These are phyloP conservation scores for Claviceps lovelessii DNA, from an alignment of 2,329 filamentous ascomycete genomes.

Conservation along the genomic window DNA sequence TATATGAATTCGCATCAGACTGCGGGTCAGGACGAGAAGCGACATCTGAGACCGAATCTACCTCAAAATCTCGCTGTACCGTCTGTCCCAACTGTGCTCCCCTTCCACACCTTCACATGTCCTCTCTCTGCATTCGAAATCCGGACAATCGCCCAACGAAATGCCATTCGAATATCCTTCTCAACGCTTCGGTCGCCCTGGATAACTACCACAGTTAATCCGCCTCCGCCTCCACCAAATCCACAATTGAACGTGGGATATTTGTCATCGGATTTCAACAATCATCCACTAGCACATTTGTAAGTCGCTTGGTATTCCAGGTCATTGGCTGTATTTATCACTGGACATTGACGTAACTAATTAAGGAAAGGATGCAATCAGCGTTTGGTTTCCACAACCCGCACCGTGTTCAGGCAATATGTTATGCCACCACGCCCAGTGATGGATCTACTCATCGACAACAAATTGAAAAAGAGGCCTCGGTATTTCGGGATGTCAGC, in stretches of 20 bases:
- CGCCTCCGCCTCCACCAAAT: constrained; percentile 68
- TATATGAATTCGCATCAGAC: constrained; percentile 69
- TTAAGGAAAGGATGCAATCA: constrained; percentile 63
- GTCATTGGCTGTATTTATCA: neutral
- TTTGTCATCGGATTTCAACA: constrained; percentile 97
- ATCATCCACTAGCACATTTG: constrained; percentile 88
- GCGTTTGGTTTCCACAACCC: constrained; percentile 85
- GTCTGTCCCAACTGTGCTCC: constrained; percentile 81
- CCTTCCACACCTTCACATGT: constrained; percentile 95
- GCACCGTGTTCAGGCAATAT: constrained; percentile 65
- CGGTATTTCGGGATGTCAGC: constrained; percentile 79
- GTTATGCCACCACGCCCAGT: constrained; percentile 87
- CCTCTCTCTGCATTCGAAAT: constrained; percentile 85
- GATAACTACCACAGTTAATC: constrained; percentile 68
- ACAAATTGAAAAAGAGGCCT: constrained; percentile 86
- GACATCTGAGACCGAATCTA: constrained; percentile 59
- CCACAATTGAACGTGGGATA: constrained; percentile 88
- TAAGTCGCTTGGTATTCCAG: constrained; percentile 21
- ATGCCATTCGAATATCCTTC: constrained; percentile 82
- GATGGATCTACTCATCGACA: constrained; percentile 79
- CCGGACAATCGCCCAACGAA: constrained; percentile 85
- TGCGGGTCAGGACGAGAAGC: constrained; percentile 35
- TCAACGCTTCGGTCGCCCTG: constrained; percentile 77
- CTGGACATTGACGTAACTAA: neutral
- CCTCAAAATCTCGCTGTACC: constrained; percentile 63